phyloP scores from a whole-genome alignment of 164 flowering plant species.

The Aristolochia californica region DNA sequence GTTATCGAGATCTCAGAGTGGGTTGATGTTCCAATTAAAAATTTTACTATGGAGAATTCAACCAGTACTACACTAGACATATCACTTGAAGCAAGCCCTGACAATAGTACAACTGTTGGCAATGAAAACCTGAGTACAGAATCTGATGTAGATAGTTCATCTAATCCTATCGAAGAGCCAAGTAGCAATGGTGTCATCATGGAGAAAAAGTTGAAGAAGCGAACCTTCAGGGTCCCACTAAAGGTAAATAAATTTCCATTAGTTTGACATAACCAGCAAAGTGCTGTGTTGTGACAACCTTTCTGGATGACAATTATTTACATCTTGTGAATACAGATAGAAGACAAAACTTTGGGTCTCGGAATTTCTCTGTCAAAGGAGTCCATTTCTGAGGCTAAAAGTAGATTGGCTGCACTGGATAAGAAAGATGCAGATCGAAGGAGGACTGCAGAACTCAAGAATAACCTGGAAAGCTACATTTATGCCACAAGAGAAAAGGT shows the following conservation, averaged over 20 bases:
- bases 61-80: constrained; percentile 35
- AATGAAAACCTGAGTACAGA: constrained; percentile 28
- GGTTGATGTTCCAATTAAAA: constrained; percentile 87
- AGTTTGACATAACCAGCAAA: neutral
- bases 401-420: constrained; percentile 60
- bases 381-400: constrained; percentile 53
- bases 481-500: constrained; percentile 96
- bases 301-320: neutral
- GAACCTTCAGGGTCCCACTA: constrained; percentile 78
- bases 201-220: constrained; percentile 84
- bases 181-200: constrained; percentile 28
- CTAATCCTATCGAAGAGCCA: constrained; percentile 37
- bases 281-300: neutral
- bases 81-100: constrained; percentile 37
- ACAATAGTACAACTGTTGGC: constrained; percentile 35
- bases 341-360: constrained; percentile 73
- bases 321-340: constrained; percentile 31
- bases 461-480: constrained; percentile 84
- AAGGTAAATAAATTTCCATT: constrained; percentile 44
- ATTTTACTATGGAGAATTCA: constrained; percentile 59
- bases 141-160: constrained; percentile 17
- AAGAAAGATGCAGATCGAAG: constrained; percentile 82
- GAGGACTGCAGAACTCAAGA: constrained; percentile 91
- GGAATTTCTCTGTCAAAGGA: constrained; percentile 66
- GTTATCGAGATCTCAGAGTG: constrained; percentile 88